phyloP scores from a whole-genome alignment of 2,329 filamentous ascomycete genomes.

The Calycina marina region DNA sequence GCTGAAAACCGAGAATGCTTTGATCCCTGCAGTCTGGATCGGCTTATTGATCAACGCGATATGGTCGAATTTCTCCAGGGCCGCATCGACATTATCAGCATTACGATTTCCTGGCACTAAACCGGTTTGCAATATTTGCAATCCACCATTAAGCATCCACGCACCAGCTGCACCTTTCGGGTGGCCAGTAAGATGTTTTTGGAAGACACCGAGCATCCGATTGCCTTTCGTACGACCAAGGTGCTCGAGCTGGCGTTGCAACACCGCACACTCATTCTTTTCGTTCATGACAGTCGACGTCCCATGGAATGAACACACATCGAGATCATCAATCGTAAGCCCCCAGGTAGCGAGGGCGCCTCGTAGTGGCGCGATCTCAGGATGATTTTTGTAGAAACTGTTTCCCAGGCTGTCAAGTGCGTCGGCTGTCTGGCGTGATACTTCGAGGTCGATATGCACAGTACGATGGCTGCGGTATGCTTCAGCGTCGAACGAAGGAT shows the following conservation, averaged over 20 bases:
- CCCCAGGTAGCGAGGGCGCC: constrained; percentile 93
- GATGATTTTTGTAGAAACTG: constrained; percentile 91
- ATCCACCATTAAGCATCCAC: constrained; percentile 97
- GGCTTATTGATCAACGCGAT: constrained; percentile 87
- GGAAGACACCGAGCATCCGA: constrained; percentile 85
- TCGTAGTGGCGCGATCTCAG: constrained; percentile 81
- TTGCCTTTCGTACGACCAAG: constrained; percentile 84
- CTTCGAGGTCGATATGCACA: not conserved
- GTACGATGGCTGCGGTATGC: constrained; percentile 1
- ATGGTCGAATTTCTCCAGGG: constrained; percentile 91
- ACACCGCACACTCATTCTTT: constrained; percentile 94
- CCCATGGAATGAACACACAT: constrained; percentile 93
- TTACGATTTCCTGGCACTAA: constrained; percentile 92
- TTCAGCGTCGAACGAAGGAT: not conserved
- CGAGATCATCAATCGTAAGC: constrained; percentile 84
- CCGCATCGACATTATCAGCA: constrained; percentile 85
- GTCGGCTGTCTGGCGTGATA: not conserved
- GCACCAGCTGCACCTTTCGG: constrained; percentile 96
- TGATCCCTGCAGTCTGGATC: constrained; percentile 83
- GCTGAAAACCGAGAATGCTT: constrained; percentile 92
- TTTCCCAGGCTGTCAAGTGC: constrained; percentile 36
- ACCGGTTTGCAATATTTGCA: constrained; percentile 84
- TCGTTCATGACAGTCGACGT: constrained; percentile 95
- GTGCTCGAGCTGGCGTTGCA: constrained; percentile 86
- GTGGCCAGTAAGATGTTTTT: constrained; percentile 94